Base-by-base conservation (phyloP, 495 filamentous ascomycete genomes). In the Aspergillus sclerotiicarbonarius region DNA sequence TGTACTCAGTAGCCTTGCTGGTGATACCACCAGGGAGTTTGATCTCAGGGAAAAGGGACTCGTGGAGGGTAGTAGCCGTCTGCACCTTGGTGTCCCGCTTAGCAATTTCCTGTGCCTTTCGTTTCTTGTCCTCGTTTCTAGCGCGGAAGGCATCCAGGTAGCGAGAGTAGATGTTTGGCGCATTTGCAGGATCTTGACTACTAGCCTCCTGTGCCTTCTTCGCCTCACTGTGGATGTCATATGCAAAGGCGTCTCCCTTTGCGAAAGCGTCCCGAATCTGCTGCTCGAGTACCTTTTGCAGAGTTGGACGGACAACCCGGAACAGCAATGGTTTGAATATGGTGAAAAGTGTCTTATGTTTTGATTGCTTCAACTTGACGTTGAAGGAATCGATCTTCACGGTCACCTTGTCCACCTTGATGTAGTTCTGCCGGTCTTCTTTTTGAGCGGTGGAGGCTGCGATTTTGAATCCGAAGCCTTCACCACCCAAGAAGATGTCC, bases 1-100 rank as follows among this genome's bases (percentile, higher is more conserved):
- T 91, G 80, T 93, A 98, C 72, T 96, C 90, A 53, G 93, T 96
- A 18, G 94, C 93, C 83, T 96, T 97, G 76, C 83, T 88, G 54
- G 89, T 91, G 71, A 96, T 92, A 57, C 92, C 92, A 53, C 92
- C 92, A 21, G 92, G 92, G 1, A 98, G 82, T 48, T 88, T 82
- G 71, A 98, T 86, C 65, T 90, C 80, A 51, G 88, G 87, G 87
- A 98, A 96, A 52, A 96, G 88, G 29, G 89, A 92, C 63, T 96
- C 91, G 54, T 96, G 81, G 71, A 92, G 82, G 19, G 94, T 98
- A 65, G 96, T 79, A 16, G 91, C 90, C 49, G 95, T 80, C 53
- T 80, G 70, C 32, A 79, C 71, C 81, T 90, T 90, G 76, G 90
- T 94, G 67, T 91, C 88, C 8, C 74, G 70, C 33, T 84, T 74